Conservation (phyloP, 2,329 filamentous ascomycete genomes). For the Ophiocordyceps unilateralis region DNA sequence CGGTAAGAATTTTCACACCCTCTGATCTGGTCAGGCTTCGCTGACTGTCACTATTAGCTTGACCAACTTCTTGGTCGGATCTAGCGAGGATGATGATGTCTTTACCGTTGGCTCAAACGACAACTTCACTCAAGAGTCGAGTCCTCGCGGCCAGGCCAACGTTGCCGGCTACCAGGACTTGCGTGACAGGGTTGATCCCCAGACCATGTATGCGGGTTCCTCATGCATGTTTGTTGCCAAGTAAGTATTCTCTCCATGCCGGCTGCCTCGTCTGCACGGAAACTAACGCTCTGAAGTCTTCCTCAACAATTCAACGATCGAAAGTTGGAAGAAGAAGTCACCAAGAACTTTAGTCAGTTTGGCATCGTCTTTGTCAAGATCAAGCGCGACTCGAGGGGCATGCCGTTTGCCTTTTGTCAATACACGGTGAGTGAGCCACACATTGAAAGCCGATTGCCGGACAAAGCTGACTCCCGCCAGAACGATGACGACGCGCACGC, state of each 20-base stretch:
- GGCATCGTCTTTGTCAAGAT: conserved; percentile 47
- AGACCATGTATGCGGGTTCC: conserved; percentile 32
- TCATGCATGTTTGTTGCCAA: conserved; percentile 50
- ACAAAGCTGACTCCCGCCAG: conserved; percentile 12
- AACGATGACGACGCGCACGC: conserved; percentile 27
- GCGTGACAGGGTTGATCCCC: conserved; percentile 23
- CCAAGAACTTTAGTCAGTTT: conserved; percentile 31
- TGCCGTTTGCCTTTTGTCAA: conserved; percentile 49
- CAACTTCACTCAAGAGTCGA: background rate
- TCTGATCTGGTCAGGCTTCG: background rate
- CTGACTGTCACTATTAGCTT: conserved; percentile 2
- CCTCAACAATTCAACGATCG: conserved; percentile 30
- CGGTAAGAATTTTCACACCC: conserved; percentile 1
- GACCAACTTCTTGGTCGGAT: conserved; percentile 5
- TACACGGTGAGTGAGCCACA: conserved; percentile 31
- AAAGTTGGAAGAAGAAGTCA: conserved; percentile 34
- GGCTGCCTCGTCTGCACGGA: conserved; percentile 3
- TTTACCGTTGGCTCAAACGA: conserved; percentile 4
- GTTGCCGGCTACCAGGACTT: conserved; percentile 1
- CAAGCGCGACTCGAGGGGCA: conserved; percentile 35
- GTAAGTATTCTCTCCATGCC: conserved; percentile 25
- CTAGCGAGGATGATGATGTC: conserved; percentile 6
- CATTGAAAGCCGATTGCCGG: background rate
- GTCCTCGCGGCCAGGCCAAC: background rate
- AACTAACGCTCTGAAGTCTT: conserved; percentile 21